These are phyloP conservation scores for Salix caprea DNA, from an alignment of 345 rosid species.

Conservation along the genomic window DNA sequence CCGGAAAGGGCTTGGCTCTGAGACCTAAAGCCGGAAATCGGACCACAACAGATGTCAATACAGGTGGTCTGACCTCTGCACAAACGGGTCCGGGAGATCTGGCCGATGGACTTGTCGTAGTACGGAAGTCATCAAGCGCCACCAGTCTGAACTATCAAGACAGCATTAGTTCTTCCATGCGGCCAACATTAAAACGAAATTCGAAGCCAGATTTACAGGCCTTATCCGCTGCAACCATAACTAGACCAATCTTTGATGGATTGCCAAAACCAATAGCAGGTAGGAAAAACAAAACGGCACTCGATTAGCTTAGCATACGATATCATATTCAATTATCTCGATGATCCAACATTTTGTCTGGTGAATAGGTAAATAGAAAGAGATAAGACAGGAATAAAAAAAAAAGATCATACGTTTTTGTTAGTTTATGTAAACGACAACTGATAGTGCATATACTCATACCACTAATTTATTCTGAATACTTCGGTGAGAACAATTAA, in stretches of 20 bases:
- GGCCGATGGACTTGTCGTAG: neutral
- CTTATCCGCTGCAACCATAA: slow-evolving; percentile 16
- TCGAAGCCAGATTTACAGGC: slow-evolving; percentile 26
- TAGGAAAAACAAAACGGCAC: slow-evolving; percentile 27
- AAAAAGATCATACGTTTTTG: neutral
- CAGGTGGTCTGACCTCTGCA: slow-evolving; percentile 12
- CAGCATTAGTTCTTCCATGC: slow-evolving; percentile 2
- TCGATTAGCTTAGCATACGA: slow-evolving; percentile 6
- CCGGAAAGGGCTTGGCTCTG: slow-evolving; percentile 27
- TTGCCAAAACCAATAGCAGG: slow-evolving; percentile 21
- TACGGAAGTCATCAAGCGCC: slow-evolving; percentile 28
- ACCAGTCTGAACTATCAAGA: slow-evolving; percentile 19
- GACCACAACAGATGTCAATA: slow-evolving; percentile 14
- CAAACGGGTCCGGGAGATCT: slow-evolving; percentile 17
- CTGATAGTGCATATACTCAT: too few species aligned
- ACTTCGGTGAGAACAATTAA: neutral
- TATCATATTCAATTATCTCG: neutral
- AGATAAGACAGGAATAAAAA: neutral
- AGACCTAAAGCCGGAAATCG: slow-evolving; percentile 20
- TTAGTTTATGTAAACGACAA: neutral
- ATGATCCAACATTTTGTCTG: neutral
- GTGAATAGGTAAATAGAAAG: slow-evolving; percentile 3
- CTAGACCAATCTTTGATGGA: slow-evolving; percentile 30
- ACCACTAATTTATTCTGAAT: neutral
- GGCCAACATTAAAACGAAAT: slow-evolving; percentile 17